Base-by-base conservation (phyloP, 1,284 basidiomycete genomes). In the Pulveroboletus sp. region DNA sequence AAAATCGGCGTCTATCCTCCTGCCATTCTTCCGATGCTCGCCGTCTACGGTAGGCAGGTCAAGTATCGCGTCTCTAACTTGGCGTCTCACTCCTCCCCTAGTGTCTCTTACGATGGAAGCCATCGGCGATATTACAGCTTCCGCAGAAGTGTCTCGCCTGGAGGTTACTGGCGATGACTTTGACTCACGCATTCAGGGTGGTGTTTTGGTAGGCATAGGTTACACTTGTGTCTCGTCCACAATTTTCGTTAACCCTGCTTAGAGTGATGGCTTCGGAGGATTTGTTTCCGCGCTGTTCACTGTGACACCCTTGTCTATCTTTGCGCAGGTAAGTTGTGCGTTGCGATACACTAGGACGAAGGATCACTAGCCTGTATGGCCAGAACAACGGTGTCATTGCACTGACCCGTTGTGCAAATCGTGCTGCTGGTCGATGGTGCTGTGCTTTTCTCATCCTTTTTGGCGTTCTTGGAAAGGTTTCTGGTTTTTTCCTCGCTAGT, bases 81-180 rank as follows among this genome's bases (percentile, higher is more conserved):
- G 14, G 22, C 4, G 17, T 43, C 51, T 53, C n/a, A 48, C 20
- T 14, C 9, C 20, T n/a, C 33, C 5, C 1, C 20, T 55, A 87
- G 86, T 88, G 10, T 89, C 88, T 2, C 69, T 85, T 2, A 84
- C 88, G 3, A 89, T 92, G 86, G 92, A 94, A 72, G 88, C 90
- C 5, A 92, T 92, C 48, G 92, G 92, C 2, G 92, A 94, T 65
- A 87, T 94, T 63, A 93, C 92, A 1, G 91, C 92, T 0, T 89
- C 88, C 5, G 85, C 88, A 2, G 93, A 95, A 70, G 89, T 92
- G 4, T 92, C 89, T 2, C 81, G 84, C 12, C 79, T 91, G 20
- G 72, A 77, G 18, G 86, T 92, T 24, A 79, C 83, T 35, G 91
- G 89, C 0, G 77, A 78, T 22, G 82, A 87, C 57, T 94, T 92